Conservation (phyloP, 75 land plant species). For the Picea sitchensis region DNA sequence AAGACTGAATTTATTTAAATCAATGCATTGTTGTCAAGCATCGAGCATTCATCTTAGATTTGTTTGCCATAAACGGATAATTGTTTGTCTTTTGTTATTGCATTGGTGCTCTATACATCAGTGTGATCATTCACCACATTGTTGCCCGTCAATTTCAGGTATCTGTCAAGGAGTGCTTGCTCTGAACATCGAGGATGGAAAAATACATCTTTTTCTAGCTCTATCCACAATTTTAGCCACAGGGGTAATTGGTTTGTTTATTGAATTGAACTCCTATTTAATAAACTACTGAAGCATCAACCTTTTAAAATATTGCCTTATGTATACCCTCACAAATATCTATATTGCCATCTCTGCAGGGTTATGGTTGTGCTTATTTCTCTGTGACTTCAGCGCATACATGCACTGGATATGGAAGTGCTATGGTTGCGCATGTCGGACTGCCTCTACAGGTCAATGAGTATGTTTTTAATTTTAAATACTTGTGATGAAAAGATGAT, state of each 20-base stretch:
- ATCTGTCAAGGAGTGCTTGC: conserved; percentile 27
- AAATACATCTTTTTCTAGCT: conserved; percentile 13
- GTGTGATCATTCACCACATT: too few relatives aligned
- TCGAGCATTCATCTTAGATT: neutral
- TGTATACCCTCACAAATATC: neutral
- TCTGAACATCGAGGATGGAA: conserved; percentile 94
- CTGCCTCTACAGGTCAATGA: conserved; percentile 3
- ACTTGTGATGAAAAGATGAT: neutral
- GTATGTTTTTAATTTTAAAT: neutral
- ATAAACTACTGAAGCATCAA: neutral
- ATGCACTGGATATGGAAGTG: conserved; percentile 99
- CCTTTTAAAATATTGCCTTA: neutral
- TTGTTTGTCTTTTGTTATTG: neutral
- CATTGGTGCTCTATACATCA: too few relatives aligned
- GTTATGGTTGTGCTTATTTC: too few relatives aligned
- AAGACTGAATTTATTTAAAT: neutral
- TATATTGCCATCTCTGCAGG: conserved; percentile 29
- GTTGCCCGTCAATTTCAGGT: too few relatives aligned
- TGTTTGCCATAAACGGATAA: neutral
- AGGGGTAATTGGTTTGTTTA: conserved; percentile 51
- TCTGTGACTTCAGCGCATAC: too few relatives aligned
- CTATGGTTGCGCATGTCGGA: conserved; percentile 97
- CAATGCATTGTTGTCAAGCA: neutral
- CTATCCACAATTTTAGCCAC: too few relatives aligned
- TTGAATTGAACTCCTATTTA: neutral